Conservation (phyloP, 2,329 filamentous ascomycete genomes). For the Colletotrichum orchidophilum region DNA sequence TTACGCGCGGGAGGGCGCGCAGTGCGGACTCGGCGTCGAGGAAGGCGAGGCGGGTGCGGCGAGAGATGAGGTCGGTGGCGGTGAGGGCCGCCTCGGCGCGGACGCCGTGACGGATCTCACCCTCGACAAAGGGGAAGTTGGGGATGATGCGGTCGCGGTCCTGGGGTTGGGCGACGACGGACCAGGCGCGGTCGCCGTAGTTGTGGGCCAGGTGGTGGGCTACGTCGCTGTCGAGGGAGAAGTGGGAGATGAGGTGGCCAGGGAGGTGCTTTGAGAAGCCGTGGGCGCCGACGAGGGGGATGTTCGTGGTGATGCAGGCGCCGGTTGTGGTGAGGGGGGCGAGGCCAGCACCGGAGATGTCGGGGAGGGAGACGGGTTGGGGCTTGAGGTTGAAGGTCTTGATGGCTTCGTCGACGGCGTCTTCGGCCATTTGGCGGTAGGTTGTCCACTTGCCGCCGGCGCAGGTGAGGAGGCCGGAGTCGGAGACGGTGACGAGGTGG, state of each 20-base stretch:
- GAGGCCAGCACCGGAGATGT: constrained; percentile 72
- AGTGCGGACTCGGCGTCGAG: constrained; percentile 77
- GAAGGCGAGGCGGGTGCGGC: constrained; percentile 78
- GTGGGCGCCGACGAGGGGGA: constrained; percentile 80
- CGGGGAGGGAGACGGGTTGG: constrained; percentile 61
- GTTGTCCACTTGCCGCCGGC: constrained; percentile 90
- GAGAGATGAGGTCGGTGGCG: constrained; percentile 75
- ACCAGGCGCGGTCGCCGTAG: constrained; percentile 72
- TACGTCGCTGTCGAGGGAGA: constrained; percentile 49
- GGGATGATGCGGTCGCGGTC: constrained; percentile 64
- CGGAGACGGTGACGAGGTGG: constrained; percentile 79
- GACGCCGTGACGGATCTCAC: constrained; percentile 77
- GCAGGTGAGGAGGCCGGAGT: constrained; percentile 80
- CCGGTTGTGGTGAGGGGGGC: constrained; percentile 66
- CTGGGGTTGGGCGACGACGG: constrained; percentile 62
- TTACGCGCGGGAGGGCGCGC: constrained; percentile 73
- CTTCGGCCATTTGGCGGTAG: constrained; percentile 88
- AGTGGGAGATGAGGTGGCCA: constrained; percentile 45
- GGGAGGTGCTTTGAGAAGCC: constrained; percentile 61
- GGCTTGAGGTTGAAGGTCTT: constrained; percentile 69
- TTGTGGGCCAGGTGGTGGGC: constrained; percentile 51
- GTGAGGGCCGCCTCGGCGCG: constrained; percentile 79
- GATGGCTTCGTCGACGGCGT: constrained; percentile 83
- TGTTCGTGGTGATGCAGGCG: constrained; percentile 77
- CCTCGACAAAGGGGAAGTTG: constrained; percentile 78